Evolutionary conservation across 2,329 filamentous ascomycete species (phyloP).

Genomic region (Aspergillus versicolor): DNA sequence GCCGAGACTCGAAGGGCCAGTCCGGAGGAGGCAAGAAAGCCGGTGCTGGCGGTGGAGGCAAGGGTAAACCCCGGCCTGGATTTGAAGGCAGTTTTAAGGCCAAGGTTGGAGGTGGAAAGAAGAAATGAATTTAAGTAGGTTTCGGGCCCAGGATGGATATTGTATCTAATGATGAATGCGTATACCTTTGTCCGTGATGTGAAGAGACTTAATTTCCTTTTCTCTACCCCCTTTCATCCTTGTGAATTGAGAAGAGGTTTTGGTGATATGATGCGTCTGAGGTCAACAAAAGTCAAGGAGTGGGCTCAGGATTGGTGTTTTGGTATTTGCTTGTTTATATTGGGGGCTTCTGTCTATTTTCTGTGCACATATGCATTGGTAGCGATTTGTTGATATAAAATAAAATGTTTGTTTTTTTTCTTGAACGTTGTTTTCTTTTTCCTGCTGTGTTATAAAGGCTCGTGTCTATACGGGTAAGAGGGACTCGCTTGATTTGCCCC

Average conservation of each 20-base stretch:
- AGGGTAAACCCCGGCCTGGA: constrained; percentile 61
- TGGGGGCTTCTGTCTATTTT: constrained; percentile 5
- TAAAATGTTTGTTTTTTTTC: constrained; percentile 10
- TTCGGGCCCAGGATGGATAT: not conserved
- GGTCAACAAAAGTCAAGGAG: constrained; percentile 12
- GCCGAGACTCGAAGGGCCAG: constrained; percentile 71
- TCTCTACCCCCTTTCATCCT: not conserved
- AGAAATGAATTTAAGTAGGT: constrained; percentile 32
- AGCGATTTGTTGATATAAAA: constrained; percentile 26
- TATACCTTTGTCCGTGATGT: constrained; percentile 1
- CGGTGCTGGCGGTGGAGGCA: constrained; percentile 33
- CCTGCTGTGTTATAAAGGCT: not conserved
- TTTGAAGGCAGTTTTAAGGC: constrained; percentile 72
- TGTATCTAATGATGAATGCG: constrained; percentile 10
- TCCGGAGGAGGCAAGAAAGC: constrained; percentile 47
- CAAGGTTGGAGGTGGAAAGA: constrained; percentile 45
- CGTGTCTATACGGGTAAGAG: not conserved
- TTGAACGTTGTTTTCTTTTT: not conserved
- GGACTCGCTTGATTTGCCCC: not conserved
- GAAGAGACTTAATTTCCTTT: not conserved
- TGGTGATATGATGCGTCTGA: not conserved
- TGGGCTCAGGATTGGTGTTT: constrained; percentile 19
- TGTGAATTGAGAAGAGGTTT: not conserved
- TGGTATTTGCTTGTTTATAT: constrained; percentile 15
- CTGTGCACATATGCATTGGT: constrained; percentile 28